Evolutionary conservation across 768 basidiomycete genomes (phyloP).

Genomic region (Xerocomus brunneocitrinus): DNA sequence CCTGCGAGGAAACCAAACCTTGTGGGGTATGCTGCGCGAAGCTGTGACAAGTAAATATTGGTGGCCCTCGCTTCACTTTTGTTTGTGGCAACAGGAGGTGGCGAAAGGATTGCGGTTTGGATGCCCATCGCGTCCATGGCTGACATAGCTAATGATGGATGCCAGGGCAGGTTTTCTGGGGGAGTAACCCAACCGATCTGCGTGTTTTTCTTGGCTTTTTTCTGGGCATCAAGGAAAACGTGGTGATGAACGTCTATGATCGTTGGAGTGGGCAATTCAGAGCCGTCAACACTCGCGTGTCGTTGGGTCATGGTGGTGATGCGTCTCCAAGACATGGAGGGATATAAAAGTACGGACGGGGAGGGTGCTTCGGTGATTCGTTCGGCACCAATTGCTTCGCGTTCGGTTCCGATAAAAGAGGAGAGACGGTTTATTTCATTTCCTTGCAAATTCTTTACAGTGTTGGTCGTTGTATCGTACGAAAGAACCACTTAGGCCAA

Average conservation of each 20-base stretch:
- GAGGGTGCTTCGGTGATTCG: conserved; percentile 14
- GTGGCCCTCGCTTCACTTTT: conserved; percentile 39
- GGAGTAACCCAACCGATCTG: conserved; percentile 61
- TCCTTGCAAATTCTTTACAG: conserved; percentile 51
- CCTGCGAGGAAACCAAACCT: conserved; percentile 71
- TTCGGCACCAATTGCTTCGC: conserved; percentile 13
- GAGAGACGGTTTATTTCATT: conserved; percentile 12
- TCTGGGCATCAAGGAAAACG: conserved; percentile 52
- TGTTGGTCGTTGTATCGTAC: conserved; percentile 75
- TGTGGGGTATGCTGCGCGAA: conserved; percentile 45
- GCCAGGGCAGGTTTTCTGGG: conserved; percentile 62
- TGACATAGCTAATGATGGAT: conserved; percentile 48
- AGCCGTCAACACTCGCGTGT: not conserved
- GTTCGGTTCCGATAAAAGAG: conserved; percentile 13
- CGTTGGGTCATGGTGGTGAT: conserved; percentile 13
- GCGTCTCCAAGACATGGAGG: not conserved
- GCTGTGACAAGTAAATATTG: conserved; percentile 45
- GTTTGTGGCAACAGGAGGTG: conserved; percentile 55
- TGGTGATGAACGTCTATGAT: conserved; percentile 75
- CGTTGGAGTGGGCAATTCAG: conserved; percentile 4
- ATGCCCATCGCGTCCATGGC: conserved; percentile 60
- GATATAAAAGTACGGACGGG: not conserved
- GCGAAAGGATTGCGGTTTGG: conserved; percentile 60
- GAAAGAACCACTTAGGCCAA: conserved; percentile 67
- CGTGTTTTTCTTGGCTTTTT: conserved; percentile 43